Evolutionary conservation across 1,284 basidiomycete genomes (phyloP).

Genomic region (Tylopilus orsonianus): DNA sequence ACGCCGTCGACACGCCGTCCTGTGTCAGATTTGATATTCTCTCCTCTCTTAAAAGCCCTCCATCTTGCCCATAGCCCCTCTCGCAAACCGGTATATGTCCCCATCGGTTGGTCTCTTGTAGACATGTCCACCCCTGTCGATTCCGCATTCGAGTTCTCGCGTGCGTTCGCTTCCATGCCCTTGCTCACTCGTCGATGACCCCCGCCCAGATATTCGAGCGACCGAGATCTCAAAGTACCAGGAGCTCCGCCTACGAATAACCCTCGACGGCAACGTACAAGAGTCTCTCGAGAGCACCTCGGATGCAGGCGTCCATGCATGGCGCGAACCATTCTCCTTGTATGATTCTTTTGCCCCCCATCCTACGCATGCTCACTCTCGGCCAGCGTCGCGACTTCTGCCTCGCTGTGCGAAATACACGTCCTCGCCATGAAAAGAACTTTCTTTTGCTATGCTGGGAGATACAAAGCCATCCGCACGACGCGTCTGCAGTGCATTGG

Average conservation of each 20-base stretch:
- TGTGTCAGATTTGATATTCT: slow-evolving; percentile 36
- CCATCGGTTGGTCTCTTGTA: slow-evolving; percentile 12
- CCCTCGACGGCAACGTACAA: slow-evolving; percentile 30
- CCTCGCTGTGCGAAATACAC: slow-evolving; percentile 32
- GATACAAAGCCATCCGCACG: slow-evolving; percentile 30
- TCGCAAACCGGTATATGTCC: slow-evolving; percentile 29
- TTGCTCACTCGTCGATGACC: neutral
- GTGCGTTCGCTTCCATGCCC: slow-evolving; percentile 12
- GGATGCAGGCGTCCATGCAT: slow-evolving; percentile 27
- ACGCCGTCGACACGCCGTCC: slow-evolving; percentile 33
- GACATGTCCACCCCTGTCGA: slow-evolving; percentile 18
- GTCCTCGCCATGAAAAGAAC: slow-evolving; percentile 29
- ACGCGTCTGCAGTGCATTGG: slow-evolving; percentile 27
- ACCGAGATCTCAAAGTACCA: slow-evolving; percentile 24
- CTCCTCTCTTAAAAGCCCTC: slow-evolving; percentile 25
- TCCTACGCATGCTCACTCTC: slow-evolving; percentile 12
- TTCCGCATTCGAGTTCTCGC: slow-evolving; percentile 25
- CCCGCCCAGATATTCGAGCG: slow-evolving; percentile 24
- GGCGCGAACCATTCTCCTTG: slow-evolving; percentile 33
- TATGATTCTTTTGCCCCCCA: slow-evolving; percentile 11
- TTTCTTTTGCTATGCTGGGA: slow-evolving; percentile 29
- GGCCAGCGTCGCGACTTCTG: slow-evolving; percentile 17
- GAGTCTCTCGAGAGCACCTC: slow-evolving; percentile 31
- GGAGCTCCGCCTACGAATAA: slow-evolving; percentile 28
- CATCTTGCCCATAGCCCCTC: slow-evolving; percentile 35